These are phyloP conservation scores for Lophiostoma macrostomum DNA, from an alignment of 495 filamentous ascomycete genomes.

Conservation along the genomic window DNA sequence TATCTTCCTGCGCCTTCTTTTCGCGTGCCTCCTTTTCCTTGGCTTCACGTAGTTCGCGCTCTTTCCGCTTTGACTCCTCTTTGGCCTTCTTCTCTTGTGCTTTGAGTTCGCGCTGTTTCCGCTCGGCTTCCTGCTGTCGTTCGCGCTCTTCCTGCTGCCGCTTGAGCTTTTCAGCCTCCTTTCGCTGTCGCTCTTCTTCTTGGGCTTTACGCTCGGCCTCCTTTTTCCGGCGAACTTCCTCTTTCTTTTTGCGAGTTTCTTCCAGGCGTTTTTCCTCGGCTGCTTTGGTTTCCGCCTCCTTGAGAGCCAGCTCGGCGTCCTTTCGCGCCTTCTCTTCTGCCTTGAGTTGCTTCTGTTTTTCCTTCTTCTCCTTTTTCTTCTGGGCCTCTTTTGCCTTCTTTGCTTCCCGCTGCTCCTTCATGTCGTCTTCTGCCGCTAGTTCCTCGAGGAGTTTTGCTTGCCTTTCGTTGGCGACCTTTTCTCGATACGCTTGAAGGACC, in stretches of 20 bases:
- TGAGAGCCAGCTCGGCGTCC: slow-evolving; percentile 87
- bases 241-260: slow-evolving; percentile 72
- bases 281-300: slow-evolving; percentile 73
- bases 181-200: slow-evolving; percentile 78
- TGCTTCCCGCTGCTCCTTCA: slow-evolving; percentile 73
- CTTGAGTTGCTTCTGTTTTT: slow-evolving; percentile 76
- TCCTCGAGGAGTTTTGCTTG: slow-evolving; percentile 90
- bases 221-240: slow-evolving; percentile 87
- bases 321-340: slow-evolving; percentile 84
- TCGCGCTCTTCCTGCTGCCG: slow-evolving; percentile 80
- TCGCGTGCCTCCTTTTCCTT: slow-evolving; percentile 58
- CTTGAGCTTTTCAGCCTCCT: slow-evolving; percentile 75
- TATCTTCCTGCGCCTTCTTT: slow-evolving; percentile 51
- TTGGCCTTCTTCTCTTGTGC: slow-evolving; percentile 67
- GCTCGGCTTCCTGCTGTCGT: slow-evolving; percentile 70
- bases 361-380: slow-evolving; percentile 87
- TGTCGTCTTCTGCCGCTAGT: slow-evolving; percentile 74
- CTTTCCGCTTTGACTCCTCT: slow-evolving; percentile 59
- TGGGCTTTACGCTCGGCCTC: slow-evolving; percentile 89
- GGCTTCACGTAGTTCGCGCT: slow-evolving; percentile 73
- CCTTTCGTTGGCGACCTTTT: slow-evolving; percentile 91
- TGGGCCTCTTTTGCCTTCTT: slow-evolving; percentile 93
- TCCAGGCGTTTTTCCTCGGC: slow-evolving; percentile 77
- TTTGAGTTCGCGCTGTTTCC: slow-evolving; percentile 70
- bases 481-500: slow-evolving; percentile 92